Percentiles rank a stretch among this genome's conserved stretches.
Conservation (phyloP, 2,329 filamentous ascomycete species). For the Aaosphaeria pasadenensis region DNA sequence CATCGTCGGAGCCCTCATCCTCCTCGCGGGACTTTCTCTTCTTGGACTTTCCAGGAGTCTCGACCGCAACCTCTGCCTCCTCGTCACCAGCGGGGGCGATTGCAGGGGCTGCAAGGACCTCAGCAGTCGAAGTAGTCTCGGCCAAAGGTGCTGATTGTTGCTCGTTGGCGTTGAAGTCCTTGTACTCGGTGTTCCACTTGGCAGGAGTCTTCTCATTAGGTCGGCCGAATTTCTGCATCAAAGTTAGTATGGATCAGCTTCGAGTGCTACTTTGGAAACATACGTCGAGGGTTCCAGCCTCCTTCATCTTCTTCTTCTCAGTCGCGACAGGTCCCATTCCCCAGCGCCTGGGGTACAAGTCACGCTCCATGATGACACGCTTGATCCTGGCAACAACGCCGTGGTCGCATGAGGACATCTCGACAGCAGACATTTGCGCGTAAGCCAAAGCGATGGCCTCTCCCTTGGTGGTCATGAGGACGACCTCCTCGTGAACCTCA, state of each 20-base stretch:
- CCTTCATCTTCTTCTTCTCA: slow-evolving; percentile 99
- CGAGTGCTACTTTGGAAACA: slow-evolving; percentile 23
- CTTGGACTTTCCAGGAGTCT: slow-evolving; percentile 32
- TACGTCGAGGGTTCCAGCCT: slow-evolving; percentile 89
- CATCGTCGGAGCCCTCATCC: slow-evolving; percentile 45
- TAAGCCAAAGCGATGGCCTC: slow-evolving; percentile 97
- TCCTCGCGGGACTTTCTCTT: slow-evolving; percentile 50
- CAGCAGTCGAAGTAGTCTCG: slow-evolving; percentile 29
- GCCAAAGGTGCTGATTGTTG: slow-evolving; percentile 19
- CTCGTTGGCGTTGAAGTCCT: slow-evolving; percentile 59
- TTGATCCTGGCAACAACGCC: slow-evolving; percentile 98
- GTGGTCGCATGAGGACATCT: slow-evolving; percentile 95
- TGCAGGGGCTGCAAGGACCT: slow-evolving; percentile 36
- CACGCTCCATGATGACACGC: slow-evolving; percentile 99
- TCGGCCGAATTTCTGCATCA: slow-evolving; percentile 75
- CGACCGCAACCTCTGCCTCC: slow-evolving; percentile 22
- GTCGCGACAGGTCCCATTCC: slow-evolving; percentile 87
- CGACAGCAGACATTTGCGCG: slow-evolving; percentile 96
- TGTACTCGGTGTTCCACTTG: slow-evolving; percentile 90
- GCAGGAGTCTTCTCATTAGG: slow-evolving; percentile 89
- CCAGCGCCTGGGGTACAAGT: slow-evolving; percentile 95
- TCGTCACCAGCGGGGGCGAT: slow-evolving; percentile 28
- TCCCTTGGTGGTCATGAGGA: slow-evolving; percentile 98
- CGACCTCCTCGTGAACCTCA: slow-evolving; percentile 92
- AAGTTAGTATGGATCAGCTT: slow-evolving; percentile 30